phyloP scores from a whole-genome alignment of 306 rosid species.

The Quercus engelmannii region DNA sequence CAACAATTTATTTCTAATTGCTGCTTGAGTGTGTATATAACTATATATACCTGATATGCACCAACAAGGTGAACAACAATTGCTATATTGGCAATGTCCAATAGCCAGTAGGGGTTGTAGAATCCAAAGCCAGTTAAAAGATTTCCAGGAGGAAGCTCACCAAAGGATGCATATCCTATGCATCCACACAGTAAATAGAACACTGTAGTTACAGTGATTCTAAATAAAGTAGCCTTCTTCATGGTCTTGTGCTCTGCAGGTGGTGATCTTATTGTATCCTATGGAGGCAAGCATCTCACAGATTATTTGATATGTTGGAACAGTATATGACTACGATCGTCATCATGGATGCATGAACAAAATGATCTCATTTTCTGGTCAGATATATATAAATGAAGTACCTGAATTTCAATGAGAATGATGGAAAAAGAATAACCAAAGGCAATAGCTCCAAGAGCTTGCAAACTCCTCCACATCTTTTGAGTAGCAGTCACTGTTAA shows the following conservation, averaged over 20 bases:
- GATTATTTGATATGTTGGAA: not conserved
- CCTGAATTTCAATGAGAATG: conserved; percentile 79
- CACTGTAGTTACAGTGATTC: conserved; percentile 46
- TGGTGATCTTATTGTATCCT: conserved; percentile 70
- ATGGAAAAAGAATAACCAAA: conserved; percentile 72
- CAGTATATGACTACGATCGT: not conserved
- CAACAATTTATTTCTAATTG: not conserved
- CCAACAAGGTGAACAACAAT: conserved; percentile 71
- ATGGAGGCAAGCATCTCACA: not conserved
- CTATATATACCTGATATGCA: conserved; percentile 58
- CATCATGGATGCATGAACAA: not conserved
- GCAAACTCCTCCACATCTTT: conserved; percentile 72
- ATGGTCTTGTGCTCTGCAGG: conserved; percentile 71
- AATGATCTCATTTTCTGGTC: not conserved
- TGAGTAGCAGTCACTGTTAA: conserved; percentile 51
- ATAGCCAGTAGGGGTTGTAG: conserved; percentile 78
- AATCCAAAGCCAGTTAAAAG: conserved; percentile 81
- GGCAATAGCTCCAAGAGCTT: conserved; percentile 75
- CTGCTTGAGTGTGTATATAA: not conserved
- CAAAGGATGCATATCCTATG: conserved; percentile 77
- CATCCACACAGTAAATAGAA: conserved; percentile 72
- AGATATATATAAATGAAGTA: not conserved
- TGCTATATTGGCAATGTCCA: conserved; percentile 68
- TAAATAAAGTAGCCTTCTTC: conserved; percentile 56
- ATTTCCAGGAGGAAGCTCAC: conserved; percentile 61